phyloP scores from a whole-genome alignment of 805 yeast species.

The Kuraishia piskuri region DNA sequence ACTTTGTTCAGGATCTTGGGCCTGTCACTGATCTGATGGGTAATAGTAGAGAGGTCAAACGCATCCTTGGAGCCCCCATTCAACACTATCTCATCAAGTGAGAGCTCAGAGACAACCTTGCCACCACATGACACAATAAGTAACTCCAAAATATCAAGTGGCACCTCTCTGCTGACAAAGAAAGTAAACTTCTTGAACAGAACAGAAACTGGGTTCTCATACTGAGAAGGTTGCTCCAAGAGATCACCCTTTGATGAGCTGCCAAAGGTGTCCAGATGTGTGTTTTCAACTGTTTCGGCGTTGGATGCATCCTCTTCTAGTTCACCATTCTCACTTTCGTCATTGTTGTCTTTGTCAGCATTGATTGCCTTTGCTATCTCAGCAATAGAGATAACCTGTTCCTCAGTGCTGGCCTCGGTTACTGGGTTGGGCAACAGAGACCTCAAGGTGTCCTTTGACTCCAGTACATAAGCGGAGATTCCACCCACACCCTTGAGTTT shows the following conservation, averaged over 20 bases:
- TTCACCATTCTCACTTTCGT: constrained; percentile 26
- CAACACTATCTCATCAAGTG: constrained; percentile 59
- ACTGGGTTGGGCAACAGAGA: constrained; percentile 28
- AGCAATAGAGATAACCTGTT: constrained; percentile 24
- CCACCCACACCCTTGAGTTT: constrained; percentile 88
- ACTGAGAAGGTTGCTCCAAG: constrained; percentile 62
- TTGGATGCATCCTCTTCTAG: constrained; percentile 26
- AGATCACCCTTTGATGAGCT: constrained; percentile 63
- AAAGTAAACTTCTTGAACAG: constrained; percentile 72
- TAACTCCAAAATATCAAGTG: constrained; percentile 85
- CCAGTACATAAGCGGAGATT: constrained; percentile 71
- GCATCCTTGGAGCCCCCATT: constrained; percentile 34
- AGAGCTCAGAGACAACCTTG: constrained; percentile 73
- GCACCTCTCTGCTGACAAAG: constrained; percentile 91
- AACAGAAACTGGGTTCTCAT: constrained; percentile 49
- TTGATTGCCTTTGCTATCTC: constrained; percentile 43
- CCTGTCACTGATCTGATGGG: constrained; percentile 93
- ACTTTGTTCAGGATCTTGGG: constrained; percentile 72
- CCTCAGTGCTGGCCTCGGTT: constrained; percentile 14
- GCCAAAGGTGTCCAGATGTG: constrained; percentile 63
- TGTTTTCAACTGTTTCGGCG: constrained; percentile 30
- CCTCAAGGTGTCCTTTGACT: constrained; percentile 30
- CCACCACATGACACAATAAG: constrained; percentile 85
- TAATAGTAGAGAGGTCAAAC: constrained; percentile 58
- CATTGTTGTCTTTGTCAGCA: constrained; percentile 39